A percentile compares a stretch with the other conserved stretches of the same genome.
Conservation (phyloP, 2,329 filamentous ascomycete species). For the Diaporthe sp. region DNA sequence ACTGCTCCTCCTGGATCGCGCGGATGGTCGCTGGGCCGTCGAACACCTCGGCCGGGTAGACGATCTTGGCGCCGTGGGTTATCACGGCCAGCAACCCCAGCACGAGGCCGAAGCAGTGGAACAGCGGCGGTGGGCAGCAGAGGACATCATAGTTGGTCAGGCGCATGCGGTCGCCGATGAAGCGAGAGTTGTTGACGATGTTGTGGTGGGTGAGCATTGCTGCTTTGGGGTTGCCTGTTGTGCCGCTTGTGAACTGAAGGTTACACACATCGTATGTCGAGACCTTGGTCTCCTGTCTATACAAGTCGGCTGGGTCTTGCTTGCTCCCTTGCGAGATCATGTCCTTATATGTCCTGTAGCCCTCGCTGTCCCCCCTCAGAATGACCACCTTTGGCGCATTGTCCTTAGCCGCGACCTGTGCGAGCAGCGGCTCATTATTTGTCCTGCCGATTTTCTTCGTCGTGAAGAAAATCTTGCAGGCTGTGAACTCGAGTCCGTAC, state of each 20-base stretch:
- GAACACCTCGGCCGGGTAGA: constrained; percentile 82
- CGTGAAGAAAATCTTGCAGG: constrained; percentile 80
- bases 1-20: constrained; percentile 75
- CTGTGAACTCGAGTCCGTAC: constrained; percentile 78
- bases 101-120: constrained; percentile 88
- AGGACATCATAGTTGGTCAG: constrained; percentile 76
- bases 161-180: constrained; percentile 81
- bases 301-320: constrained; percentile 63
- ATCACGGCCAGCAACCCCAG: constrained; percentile 79
- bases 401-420: constrained; percentile 61
- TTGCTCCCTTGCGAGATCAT: constrained; percentile 65
- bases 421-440: constrained; percentile 72
- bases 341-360: constrained; percentile 71
- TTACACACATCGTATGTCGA: constrained; percentile 78
- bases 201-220: constrained; percentile 80
- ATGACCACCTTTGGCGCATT: constrained; percentile 68
- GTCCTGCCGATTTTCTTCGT: constrained; percentile 76
- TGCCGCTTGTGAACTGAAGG: constrained; percentile 82
- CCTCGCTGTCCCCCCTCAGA: constrained; percentile 65
- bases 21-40: constrained; percentile 74
- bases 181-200: constrained; percentile 75
- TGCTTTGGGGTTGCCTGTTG: constrained; percentile 79
- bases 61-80: constrained; percentile 81
- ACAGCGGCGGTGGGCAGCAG: constrained; percentile 86
- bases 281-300: constrained; percentile 66